Conservation (phyloP, 768 basidiomycete species). For the Pisolithus microcarpus region DNA sequence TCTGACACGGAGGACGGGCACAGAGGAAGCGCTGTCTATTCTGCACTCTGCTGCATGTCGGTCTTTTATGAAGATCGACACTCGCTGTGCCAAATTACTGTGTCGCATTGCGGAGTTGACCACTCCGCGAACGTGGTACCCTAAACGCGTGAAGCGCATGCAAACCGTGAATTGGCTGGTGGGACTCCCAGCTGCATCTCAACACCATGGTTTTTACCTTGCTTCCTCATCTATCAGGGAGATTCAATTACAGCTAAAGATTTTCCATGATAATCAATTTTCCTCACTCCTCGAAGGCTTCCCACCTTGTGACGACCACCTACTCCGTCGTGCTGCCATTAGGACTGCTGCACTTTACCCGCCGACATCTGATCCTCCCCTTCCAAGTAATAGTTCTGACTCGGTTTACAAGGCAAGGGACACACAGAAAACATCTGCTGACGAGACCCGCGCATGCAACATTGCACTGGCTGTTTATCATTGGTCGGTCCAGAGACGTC, state of each 20-base stretch:
- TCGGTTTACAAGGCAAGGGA: constrained; percentile 8
- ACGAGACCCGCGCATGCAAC: constrained; percentile 8
- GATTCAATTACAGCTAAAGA: neutral
- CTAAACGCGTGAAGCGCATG: constrained; percentile 27
- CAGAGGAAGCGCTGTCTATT: constrained; percentile 35
- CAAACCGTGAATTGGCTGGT: constrained; percentile 28
- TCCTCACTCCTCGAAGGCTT: constrained; percentile 7
- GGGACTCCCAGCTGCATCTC: constrained; percentile 17
- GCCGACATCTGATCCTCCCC: neutral
- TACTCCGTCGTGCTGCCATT: constrained; percentile 12
- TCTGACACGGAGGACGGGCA: constrained; percentile 37
- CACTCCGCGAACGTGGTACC: constrained; percentile 30
- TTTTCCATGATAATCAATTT: neutral
- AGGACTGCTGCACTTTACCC: constrained; percentile 12
- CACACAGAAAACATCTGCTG: neutral
- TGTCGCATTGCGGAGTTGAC: constrained; percentile 25
- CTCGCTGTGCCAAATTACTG: constrained; percentile 27
- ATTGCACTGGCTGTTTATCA: constrained; percentile 2
- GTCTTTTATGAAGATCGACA: constrained; percentile 34
- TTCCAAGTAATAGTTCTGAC: neutral
- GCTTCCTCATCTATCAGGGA: constrained; percentile 7
- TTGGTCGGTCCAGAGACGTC: neutral
- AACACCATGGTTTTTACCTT: constrained; percentile 21
- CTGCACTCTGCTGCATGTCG: constrained; percentile 31
- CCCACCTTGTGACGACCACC: constrained; percentile 6